phyloP scores from a whole-genome alignment of 257 asterid genomes.

The Parsonsia alboflavescens region DNA sequence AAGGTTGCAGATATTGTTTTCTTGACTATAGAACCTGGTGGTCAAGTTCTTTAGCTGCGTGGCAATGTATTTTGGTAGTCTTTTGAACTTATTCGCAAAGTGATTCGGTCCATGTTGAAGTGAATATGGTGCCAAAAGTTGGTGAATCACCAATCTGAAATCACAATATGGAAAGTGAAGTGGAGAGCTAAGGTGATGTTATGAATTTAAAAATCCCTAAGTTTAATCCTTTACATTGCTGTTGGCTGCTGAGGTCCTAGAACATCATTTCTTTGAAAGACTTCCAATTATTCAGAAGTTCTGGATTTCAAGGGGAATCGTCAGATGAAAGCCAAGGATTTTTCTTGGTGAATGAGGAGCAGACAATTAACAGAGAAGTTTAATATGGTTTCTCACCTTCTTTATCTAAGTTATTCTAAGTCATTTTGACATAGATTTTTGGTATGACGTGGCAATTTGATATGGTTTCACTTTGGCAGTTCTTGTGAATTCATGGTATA shows the following conservation, averaged over 20 bases:
- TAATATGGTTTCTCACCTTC: background rate
- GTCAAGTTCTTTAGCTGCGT: no score
- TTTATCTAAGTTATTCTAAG: background rate
- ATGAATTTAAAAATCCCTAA: background rate
- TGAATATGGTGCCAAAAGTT: background rate
- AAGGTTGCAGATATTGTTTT: background rate
- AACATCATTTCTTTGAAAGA: background rate
- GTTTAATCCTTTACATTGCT: background rate
- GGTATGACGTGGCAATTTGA: background rate
- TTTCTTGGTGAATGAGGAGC: background rate
- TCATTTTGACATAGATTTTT: background rate
- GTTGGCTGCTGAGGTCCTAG: background rate
- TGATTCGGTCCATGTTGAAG: background rate
- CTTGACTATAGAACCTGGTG: background rate
- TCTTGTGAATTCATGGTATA: background rate
- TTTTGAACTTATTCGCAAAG: background rate
- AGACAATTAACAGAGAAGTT: background rate
- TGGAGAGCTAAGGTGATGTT: background rate
- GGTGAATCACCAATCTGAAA: background rate
- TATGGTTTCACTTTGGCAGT: background rate
- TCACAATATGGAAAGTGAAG: background rate
- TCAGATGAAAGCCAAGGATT: no score
- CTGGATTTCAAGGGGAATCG: background rate
- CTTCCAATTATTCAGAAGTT: background rate
- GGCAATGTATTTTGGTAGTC: background rate